Percentiles rank a stretch among this genome's conserved stretches.
phyloP scores from a whole-genome alignment of 75 land plant species.

The Cryptomeria japonica region DNA sequence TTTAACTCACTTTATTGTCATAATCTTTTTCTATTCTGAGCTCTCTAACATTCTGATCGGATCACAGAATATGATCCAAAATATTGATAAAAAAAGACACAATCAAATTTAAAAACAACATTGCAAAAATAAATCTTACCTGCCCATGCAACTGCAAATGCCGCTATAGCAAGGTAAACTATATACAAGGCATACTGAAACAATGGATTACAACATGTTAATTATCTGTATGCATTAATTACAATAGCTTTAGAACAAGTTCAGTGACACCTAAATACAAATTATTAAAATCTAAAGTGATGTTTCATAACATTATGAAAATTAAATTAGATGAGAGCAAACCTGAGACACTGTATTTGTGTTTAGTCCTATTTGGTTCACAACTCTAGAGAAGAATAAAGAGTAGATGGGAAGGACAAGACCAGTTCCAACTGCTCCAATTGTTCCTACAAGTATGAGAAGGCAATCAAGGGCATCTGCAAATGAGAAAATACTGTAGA shows the following conservation, averaged over 20 bases:
- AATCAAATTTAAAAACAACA: no score
- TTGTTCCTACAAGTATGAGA: slow-evolving; percentile 55
- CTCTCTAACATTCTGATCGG: no score
- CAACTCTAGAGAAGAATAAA: slow-evolving; percentile 41
- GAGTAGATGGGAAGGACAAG: slow-evolving; percentile 57
- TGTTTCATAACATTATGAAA: neutral
- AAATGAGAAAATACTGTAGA: slow-evolving; percentile 40
- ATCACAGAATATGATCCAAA: no score
- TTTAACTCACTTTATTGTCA: no score
- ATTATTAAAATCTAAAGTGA: slow-evolving; percentile 4
- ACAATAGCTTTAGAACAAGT: neutral
- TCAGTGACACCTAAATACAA: no score
- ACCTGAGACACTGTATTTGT: slow-evolving; percentile 25
- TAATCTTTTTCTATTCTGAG: no score
- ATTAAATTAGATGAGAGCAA: neutral
- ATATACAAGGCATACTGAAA: neutral
- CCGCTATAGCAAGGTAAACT: slow-evolving; percentile 16
- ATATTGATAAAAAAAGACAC: no score
- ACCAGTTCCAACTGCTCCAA: slow-evolving; percentile 69
- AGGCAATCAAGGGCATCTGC: slow-evolving; percentile 50
- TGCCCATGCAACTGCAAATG: slow-evolving; percentile 18
- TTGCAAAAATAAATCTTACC: no score
- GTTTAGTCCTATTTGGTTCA: slow-evolving; percentile 21
- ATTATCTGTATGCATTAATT: neutral
- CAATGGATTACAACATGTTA: neutral